Evolutionary conservation across 2,329 filamentous ascomycete genomes (phyloP).

Genomic region (Pezicula radicicola): DNA sequence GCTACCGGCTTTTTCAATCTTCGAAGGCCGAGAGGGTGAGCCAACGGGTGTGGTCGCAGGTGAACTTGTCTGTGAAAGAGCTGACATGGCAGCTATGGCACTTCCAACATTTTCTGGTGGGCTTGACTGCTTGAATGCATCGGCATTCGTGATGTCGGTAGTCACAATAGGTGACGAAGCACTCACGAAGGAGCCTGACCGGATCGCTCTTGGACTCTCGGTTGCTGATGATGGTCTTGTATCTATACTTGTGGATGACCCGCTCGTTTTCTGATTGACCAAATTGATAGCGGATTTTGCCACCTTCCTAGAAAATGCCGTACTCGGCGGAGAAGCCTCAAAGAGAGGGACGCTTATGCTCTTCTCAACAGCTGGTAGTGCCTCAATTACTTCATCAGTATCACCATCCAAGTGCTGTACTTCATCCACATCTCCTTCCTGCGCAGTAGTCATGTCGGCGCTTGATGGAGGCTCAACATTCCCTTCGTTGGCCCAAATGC

Average conservation of each 20-base stretch:
- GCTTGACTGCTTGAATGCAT: conserved; percentile 54
- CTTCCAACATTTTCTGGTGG: conserved; percentile 58
- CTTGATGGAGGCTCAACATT: conserved; percentile 36
- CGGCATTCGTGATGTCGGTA: conserved; percentile 63
- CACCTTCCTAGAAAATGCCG: conserved; percentile 49
- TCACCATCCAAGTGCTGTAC: conserved; percentile 29
- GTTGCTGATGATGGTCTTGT: conserved; percentile 32
- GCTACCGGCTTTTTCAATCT: conserved; percentile 38
- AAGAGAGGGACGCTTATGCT: conserved; percentile 46
- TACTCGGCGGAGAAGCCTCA: conserved; percentile 36
- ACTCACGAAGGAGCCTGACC: conserved; percentile 60
- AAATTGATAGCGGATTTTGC: conserved; percentile 25
- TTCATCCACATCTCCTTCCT: conserved; percentile 45
- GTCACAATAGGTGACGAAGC: conserved; percentile 64
- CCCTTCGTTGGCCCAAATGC: conserved; percentile 67
- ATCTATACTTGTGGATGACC: conserved; percentile 47
- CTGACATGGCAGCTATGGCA: conserved; percentile 67
- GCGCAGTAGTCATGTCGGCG: conserved; percentile 35
- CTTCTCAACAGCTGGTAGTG: conserved; percentile 49
- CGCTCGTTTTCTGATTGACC: conserved; percentile 27
- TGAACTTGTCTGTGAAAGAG: conserved; percentile 52
- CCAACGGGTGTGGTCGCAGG: conserved; percentile 44
- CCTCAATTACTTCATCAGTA: conserved; percentile 31
- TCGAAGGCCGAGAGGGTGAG: conserved; percentile 37
- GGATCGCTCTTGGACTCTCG: conserved; percentile 52